Evolutionary conservation across 2,329 filamentous ascomycete species (phyloP), one percentile per base, ranked within the genome.

Genomic region (Oidium heveae): DNA sequence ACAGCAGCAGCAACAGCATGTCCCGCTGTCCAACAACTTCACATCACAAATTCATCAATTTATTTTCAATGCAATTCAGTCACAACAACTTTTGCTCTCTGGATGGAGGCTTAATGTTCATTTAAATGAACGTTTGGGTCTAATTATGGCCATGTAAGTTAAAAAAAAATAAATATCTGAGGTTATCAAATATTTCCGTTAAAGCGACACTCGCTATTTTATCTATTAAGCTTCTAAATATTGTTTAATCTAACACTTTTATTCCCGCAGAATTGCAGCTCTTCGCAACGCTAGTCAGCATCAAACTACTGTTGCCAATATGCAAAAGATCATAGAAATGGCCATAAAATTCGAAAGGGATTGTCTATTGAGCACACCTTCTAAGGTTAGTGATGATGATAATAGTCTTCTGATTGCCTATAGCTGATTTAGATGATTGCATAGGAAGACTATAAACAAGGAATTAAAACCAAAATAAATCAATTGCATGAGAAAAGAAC

Each of bases 101-200:
- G 63, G 63, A 20, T 65, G 64, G 64, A 63, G 62, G 55, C 37
- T 59, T 9, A 34, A 54, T 36, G 56, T 64, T 6, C 20, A 58
- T 39, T 55, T 61, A 13, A 59, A 61, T 53, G 63, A 65, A 52
- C 63, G 64, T 22, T 59, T 65, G 53, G 55, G 55, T 18, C 52
- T 63, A 51, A 61, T 65, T 36, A 61, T 61, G n/a, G 63, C 62
- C 49, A 59, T 65, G 64, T 66, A 57, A 61, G 64, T 61, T 34
- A n/a, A 28, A 49, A 22, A 9, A 6, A 18, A 7, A 18, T 24
- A 8, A 39, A 34, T 18, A 37, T 36, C 28, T 5, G 10, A 20
- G 20, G 52, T 33, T 7, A 33, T 28, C 15, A 36, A 53, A 7
- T 8, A 36, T 36, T 15, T 36, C 34, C 15, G 15, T 36, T 36